Evolutionary conservation across 2,329 filamentous ascomycete genomes (phyloP).

Genomic region (Kalmusia sp.): DNA sequence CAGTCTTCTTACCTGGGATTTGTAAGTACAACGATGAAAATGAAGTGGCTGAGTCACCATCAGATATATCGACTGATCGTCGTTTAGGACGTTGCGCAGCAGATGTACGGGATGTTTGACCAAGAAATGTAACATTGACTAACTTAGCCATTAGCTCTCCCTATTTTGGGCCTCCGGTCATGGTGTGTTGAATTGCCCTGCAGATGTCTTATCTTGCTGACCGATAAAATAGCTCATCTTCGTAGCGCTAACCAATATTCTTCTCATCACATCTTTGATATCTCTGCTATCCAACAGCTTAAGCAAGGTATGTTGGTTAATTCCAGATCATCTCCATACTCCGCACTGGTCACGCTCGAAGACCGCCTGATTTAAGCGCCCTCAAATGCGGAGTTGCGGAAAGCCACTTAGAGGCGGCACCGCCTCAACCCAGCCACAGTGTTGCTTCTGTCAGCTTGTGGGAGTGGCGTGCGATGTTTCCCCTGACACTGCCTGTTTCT

Average conservation of each 20-base stretch:
- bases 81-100: constrained; percentile 53
- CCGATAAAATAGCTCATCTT: constrained; percentile 65
- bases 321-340: constrained; percentile 13
- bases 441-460: constrained; percentile 18
- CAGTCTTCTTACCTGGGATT: constrained; percentile 76
- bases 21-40: constrained; percentile 51
- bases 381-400: constrained; percentile 16
- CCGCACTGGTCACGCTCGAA: not conserved
- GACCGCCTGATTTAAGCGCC: constrained; percentile 8
- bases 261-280: constrained; percentile 79
- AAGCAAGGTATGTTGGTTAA: constrained; percentile 55
- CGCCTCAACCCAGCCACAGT: constrained; percentile 26
- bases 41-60: not conserved
- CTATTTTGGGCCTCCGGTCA: constrained; percentile 59
- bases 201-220: constrained; percentile 35
- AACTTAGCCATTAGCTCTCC: constrained; percentile 52
- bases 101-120: constrained; percentile 42
- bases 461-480: constrained; percentile 2
- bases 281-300: constrained; percentile 81
- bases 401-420: constrained; percentile 22
- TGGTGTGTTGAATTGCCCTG: constrained; percentile 46
- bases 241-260: constrained; percentile 77
- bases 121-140: constrained; percentile 10
- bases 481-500: not conserved
- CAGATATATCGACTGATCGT: constrained; percentile 14